Base-by-base conservation (phyloP, 1,284 basidiomycete genomes). In the Tylopilus sp. region DNA sequence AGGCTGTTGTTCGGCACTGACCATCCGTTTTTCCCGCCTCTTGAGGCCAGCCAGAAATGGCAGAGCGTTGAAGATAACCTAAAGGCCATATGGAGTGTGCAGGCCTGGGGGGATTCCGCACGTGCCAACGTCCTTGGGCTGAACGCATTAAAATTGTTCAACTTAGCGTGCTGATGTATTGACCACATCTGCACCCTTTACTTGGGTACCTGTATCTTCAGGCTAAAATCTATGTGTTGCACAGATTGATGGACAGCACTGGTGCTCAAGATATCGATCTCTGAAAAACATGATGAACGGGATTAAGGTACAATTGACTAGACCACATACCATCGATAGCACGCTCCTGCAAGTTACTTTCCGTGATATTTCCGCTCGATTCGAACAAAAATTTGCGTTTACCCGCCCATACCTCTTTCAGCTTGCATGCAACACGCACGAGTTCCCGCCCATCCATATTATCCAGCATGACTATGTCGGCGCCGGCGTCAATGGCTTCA, bases 381-480 rank as follows among this genome's bases (percentile, higher is more conserved):
- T 97, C 93, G 41, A 97, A 80, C 61, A 90, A 66, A 67, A 95
- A 97, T 62, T 87, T 89, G 52, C 86, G 75, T 70, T 88, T 79
- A 11, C 86, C 89, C 13, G 66, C 71, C 88, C 88, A 92, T 59
- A 79, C 85, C 58, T 84, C 78, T 68, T 84, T 90, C 60, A 97
- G 69, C 31, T 75, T 75, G 46, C 74, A 76, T 6, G 92, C 89
- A 6, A 87, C 83, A 28, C 68, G 72, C 8, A 81, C 77, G 38
- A 97, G 74, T 57, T 86, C 78, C 3, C 75, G 71, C 5, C 92
- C 92, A 58, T 89, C 85, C 41, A 97, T 89, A 65, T 97, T 97
- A 66, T 99, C 97, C 18, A 99, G 81, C 96, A 99, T 99, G 64
- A 99, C 78, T 43, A 99, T 87, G 71, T 99, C 95, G 25, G 95